These are phyloP conservation scores for Boletus reticuloceps DNA, from an alignment of 768 basidiomycete species.

Conservation along the genomic window DNA sequence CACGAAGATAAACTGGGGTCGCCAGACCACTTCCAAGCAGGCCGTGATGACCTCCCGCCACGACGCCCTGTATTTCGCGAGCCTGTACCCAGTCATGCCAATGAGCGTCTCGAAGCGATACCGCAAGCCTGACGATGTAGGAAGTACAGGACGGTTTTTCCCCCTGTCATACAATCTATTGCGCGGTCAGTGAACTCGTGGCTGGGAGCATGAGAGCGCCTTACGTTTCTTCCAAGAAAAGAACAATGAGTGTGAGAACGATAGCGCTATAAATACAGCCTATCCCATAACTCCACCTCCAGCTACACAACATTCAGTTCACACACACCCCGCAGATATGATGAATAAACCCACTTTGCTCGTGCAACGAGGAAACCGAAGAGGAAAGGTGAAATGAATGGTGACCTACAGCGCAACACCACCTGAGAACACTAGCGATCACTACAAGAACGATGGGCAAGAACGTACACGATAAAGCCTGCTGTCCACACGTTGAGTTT, in stretches of 20 bases:
- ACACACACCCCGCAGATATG: too few species aligned
- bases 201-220: neutral
- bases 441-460: conserved; percentile 29
- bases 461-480: conserved; percentile 53
- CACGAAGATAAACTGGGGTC: conserved; percentile 45
- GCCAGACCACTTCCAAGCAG: conserved; percentile 42
- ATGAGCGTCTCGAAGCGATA: conserved; percentile 46
- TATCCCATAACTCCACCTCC: conserved; percentile 54
- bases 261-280: conserved; percentile 45
- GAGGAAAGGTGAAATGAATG: conserved; percentile 29
- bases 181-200: neutral
- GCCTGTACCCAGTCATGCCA: conserved; percentile 45
- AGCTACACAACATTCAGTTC: conserved; percentile 26
- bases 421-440: conserved; percentile 18
- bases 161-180: conserved; percentile 49
- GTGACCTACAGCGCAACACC: conserved; percentile 26
- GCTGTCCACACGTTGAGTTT: conserved; percentile 54
- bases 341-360: conserved; percentile 17
- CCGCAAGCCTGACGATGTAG: conserved; percentile 30
- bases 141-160: conserved; percentile 29
- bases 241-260: conserved; percentile 43
- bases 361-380: conserved; percentile 31
- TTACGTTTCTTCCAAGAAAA: conserved; percentile 53
- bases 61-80: conserved; percentile 43
- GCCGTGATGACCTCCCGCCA: conserved; percentile 36